Percentiles rank a stretch among this genome's conserved stretches.
These are phyloP conservation scores for Noccaea bulbosa DNA, from an alignment of 345 rosid genomes.

Conservation along the genomic window DNA sequence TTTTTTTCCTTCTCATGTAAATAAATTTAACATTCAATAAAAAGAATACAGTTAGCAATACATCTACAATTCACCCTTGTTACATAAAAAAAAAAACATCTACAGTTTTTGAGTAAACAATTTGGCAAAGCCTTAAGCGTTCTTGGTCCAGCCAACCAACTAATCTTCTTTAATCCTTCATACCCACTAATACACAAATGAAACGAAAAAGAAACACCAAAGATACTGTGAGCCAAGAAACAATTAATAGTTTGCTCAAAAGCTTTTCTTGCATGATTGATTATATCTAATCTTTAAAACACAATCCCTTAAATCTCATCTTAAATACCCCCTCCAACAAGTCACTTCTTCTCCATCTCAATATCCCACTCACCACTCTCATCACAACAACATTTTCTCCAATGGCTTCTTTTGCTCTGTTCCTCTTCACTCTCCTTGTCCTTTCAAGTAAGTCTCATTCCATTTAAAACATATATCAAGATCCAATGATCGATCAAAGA, in stretches of 20 bases:
- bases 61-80: too few species aligned
- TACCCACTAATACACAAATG: slow-evolving; percentile 13
- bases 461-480: background rate
- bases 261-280: slow-evolving; percentile 46
- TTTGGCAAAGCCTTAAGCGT: slow-evolving; percentile 10
- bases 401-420: slow-evolving; percentile 36
- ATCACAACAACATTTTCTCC: background rate
- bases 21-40: background rate
- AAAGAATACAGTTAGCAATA: background rate
- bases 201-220: slow-evolving; percentile 30
- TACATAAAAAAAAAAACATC: background rate
- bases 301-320: background rate
- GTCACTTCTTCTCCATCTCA: slow-evolving; percentile 23
- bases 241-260: slow-evolving; percentile 20
- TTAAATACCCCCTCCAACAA: slow-evolving; percentile 29
- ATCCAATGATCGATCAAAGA: background rate
- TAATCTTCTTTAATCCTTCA: slow-evolving; percentile 29
- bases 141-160: slow-evolving; percentile 36
- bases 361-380: slow-evolving; percentile 23
- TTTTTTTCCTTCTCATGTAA: background rate
- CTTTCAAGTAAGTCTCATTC: slow-evolving; percentile 39
- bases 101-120: background rate
- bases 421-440: slow-evolving; percentile 36
- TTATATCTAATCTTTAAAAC: slow-evolving; percentile 25
- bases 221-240: slow-evolving; percentile 36